These are phyloP conservation scores for Colletotrichum sp. DNA, from an alignment of 2,329 filamentous ascomycete species.

Conservation along the genomic window DNA sequence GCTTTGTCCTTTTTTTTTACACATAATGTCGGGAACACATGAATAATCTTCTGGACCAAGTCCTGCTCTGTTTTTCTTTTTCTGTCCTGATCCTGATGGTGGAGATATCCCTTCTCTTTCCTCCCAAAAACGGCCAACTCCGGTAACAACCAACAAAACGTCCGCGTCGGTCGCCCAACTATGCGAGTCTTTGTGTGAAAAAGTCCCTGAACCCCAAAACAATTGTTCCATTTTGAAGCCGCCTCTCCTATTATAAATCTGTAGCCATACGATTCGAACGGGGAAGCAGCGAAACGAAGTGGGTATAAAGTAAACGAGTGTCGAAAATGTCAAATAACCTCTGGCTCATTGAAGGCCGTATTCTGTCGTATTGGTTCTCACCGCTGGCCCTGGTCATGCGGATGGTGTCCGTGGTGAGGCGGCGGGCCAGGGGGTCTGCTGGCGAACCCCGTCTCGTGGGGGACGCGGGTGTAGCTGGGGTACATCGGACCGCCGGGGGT, in stretches of 20 bases:
- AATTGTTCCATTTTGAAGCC: background rate
- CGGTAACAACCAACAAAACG: background rate
- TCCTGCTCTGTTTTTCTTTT: background rate
- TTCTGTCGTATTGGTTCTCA: conserved; percentile 7
- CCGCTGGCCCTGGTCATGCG: conserved; percentile 8
- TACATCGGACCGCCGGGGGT: conserved; percentile 12
- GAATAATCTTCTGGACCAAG: background rate
- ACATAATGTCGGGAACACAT: background rate
- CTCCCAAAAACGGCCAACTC: background rate
- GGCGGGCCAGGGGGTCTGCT: conserved; percentile 4
- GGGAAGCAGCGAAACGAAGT: conserved; percentile 8
- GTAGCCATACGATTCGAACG: conserved; percentile 1
- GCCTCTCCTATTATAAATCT: conserved; percentile 15
- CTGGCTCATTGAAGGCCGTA: background rate
- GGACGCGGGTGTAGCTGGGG: conserved; percentile 20
- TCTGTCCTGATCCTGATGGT: background rate
- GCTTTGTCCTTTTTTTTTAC: background rate
- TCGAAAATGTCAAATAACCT: background rate
- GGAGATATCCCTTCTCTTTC: background rate
- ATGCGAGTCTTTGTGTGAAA: conserved; percentile 17
- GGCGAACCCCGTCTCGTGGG: conserved; percentile 23
- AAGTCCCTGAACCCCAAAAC: background rate
- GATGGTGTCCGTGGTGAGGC: conserved; percentile 1
- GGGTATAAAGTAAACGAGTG: conserved; percentile 14
- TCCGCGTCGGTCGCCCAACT: conserved; percentile 21